Base-by-base conservation (phyloP, 2,329 filamentous ascomycete species). In the Penicillium thymicola region DNA sequence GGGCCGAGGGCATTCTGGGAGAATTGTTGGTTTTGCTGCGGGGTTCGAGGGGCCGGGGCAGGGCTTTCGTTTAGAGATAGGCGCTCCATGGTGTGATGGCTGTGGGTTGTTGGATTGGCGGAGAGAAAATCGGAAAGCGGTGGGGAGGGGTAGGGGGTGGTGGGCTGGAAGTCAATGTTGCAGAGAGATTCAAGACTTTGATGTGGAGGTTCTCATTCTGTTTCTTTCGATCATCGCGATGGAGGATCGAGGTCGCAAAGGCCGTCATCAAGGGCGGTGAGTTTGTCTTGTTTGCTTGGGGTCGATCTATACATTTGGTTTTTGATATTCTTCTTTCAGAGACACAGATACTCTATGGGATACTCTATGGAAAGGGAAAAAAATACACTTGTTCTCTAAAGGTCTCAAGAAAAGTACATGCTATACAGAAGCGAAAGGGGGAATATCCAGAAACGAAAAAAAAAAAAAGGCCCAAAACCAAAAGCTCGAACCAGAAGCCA, bases 61-160 rank as follows among this genome's bases (percentile, higher is more conserved):
- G 69, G 63, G 45, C 57, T 63, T 28, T 75, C 73, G 52, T 75
- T 72, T 30, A 72, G 59, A 41, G 72, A 69, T 59, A 71, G 65
- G 48, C 72, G 67, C 60, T 75, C 73, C 73, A 75, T 75, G 42
- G 30, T 60, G 55, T 53, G 38, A 34, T 53, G 27, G n/a, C 23
- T 51, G 48, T 36, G 48, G 47, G 47, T 47, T 49, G 51, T 34
- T 36, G 13, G 38, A 43, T 40, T 55, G 52, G 59, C 54, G 50
- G 40, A 52, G 50, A 36, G 49, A 56, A 61, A 55, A 40, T 50
- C 46, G 42, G 52, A 57, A 52, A 49, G 48, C 25, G 43, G 51
- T 40, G 23, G 52, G 42, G 43, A 44, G 32, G 43, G 41, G 27
- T 42, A 25, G 37, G 49, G 25, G 21, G 53, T 42, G 11, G 41